Evolutionary conservation across 805 yeast species (phyloP), one percentile per base, ranked within the genome.

Genomic region (Ogataea degrootiae): DNA sequence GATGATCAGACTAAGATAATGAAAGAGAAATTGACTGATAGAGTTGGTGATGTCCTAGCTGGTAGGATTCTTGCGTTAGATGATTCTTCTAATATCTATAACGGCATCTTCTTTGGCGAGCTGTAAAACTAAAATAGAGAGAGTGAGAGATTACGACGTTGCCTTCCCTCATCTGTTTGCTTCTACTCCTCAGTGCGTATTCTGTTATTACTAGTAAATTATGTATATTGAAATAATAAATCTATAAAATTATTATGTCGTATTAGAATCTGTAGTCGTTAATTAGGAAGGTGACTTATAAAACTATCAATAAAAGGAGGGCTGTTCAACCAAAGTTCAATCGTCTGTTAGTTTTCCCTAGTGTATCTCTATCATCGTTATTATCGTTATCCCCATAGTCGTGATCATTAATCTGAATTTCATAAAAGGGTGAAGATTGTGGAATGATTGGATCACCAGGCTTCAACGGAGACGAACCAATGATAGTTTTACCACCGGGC

Each of bases 41-140:
- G 86, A 58, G 71, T 87, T 16, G 96, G 96, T 41, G 72, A 69
- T 15, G 66, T 74, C 0, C 67, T 89, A 45, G 73, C 86, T 1
- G 67, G 73, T 6, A 68, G 66, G 26, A 70, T 88, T 3, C 54
- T 74, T 16, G 69, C 72, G 36, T 74, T 77, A 49, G 63, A 67
- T 1, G 77, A 77, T 59, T 79, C 81, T 2, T 70, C 67, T 50
- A 74, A 69, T 39, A 70, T 86, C 14, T 74, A 74, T 29, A 71
- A 78, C 50, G 90, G 90, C 6, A 75, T 87, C 11, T 86, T 85
- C 62, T 83, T 86, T 61, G 96, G 92, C 8, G 91, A 84, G 56
- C 41, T 64, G 17, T 52, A 40, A 50, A 26, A 19, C 21, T 19
- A 19, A 26, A 26, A 26, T 26, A 9, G 9, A 26, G 4, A 11